phyloP scores from a whole-genome alignment of 73 alveolate species.

The Effrenium voratum region DNA sequence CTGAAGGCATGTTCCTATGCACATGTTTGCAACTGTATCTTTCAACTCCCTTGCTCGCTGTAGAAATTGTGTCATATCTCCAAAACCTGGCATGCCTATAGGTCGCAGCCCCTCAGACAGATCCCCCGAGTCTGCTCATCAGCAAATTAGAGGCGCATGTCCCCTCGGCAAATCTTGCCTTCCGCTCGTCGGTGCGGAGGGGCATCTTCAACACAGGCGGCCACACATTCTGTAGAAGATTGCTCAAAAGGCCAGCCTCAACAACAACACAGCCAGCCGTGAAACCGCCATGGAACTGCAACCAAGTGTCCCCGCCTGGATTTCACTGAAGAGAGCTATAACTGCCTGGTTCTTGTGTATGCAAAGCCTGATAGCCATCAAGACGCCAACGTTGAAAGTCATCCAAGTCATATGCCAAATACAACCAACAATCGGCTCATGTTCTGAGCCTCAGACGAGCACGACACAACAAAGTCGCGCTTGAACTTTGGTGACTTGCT shows the following conservation, averaged over 20 bases:
- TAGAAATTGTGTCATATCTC: no score
- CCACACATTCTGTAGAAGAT: slow-evolving; percentile 78
- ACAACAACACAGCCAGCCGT: neutral
- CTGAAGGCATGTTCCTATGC: neutral
- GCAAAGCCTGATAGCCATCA: slow-evolving; percentile 67
- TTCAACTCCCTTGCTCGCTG: neutral
- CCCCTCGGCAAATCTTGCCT: no score
- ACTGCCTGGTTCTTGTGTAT: slow-evolving; percentile 86
- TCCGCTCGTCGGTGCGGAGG: slow-evolving; percentile 67
- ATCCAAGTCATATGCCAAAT: neutral
- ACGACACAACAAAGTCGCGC: slow-evolving; percentile 93
- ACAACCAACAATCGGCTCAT: neutral
- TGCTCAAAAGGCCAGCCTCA: slow-evolving; percentile 89
- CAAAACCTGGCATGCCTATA: no score
- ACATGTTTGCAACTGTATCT: neutral
- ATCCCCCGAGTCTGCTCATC: no score
- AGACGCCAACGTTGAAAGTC: neutral
- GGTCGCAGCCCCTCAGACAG: no score
- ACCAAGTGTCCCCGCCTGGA: slow-evolving; percentile 26
- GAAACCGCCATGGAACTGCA: neutral
- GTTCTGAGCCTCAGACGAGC: slow-evolving; percentile 41
- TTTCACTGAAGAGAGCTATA: slow-evolving; percentile 70
- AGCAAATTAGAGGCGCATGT: no score
- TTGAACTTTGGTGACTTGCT: slow-evolving; percentile 94
- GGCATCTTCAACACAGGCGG: slow-evolving; percentile 90